Percentiles rank a stretch among this genome's conserved stretches.
Evolutionary conservation across 2,329 filamentous ascomycete species (phyloP).

Genomic region (Pseudogymnoascus sp.): DNA sequence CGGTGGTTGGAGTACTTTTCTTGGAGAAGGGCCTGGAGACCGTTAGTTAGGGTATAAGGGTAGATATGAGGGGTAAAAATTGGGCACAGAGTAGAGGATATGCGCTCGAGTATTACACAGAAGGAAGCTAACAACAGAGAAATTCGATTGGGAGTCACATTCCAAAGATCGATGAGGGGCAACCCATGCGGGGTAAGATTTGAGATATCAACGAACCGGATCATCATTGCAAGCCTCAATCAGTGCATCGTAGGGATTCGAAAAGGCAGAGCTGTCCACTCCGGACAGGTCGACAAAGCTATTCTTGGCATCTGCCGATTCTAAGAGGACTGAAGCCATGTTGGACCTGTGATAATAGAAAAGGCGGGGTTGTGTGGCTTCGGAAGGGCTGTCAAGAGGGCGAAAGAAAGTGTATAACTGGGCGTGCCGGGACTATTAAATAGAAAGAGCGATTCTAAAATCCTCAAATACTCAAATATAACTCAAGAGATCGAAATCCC

Average conservation of each 20-base stretch:
- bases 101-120: neutral
- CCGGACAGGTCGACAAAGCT: slow-evolving; percentile 29
- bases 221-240: slow-evolving; percentile 27
- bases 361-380: neutral
- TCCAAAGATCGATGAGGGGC: neutral
- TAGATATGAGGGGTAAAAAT: neutral
- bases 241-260: slow-evolving; percentile 28
- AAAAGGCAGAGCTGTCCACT: slow-evolving; percentile 21
- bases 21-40: slow-evolving; percentile 23
- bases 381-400: neutral
- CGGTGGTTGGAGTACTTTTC: slow-evolving; percentile 62
- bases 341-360: slow-evolving; percentile 8
- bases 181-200: neutral
- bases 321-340: slow-evolving; percentile 16
- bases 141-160: neutral
- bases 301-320: slow-evolving; percentile 22
- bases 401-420: neutral
- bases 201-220: slow-evolving; percentile 19
- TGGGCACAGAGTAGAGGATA: neutral
- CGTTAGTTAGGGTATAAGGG: neutral
- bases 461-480: neutral
- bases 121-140: neutral
- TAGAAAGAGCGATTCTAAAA: neutral
- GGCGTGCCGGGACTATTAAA: neutral
- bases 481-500: neutral